A percentile compares a stretch with the other conserved stretches of the same genome.
Evolutionary conservation across 768 basidiomycete genomes (phyloP).

Genomic region (Dacryopinax primogenitus): DNA sequence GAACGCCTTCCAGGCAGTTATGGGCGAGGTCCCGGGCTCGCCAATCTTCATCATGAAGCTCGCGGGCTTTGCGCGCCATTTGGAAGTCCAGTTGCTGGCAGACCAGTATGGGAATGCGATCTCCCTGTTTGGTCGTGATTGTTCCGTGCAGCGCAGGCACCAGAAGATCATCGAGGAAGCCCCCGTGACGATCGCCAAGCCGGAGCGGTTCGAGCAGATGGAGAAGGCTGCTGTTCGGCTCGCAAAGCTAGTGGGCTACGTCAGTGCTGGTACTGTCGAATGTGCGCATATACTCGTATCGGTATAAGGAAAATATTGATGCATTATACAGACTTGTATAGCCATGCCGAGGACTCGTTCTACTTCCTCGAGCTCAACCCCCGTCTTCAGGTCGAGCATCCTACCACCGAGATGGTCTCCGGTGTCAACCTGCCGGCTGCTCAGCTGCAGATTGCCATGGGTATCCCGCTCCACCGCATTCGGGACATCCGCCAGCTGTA

Average conservation of each 20-base stretch:
- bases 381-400: conserved; percentile 98
- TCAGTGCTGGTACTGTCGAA: conserved; percentile 97
- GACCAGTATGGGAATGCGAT: conserved; percentile 99
- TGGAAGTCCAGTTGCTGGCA: conserved; percentile 95
- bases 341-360: conserved; percentile 82
- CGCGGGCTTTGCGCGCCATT: conserved; percentile 89
- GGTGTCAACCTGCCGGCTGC: conserved; percentile 97
- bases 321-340: conserved; percentile 68
- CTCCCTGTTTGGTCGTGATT: conserved; percentile 96
- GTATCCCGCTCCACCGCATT: conserved; percentile 88
- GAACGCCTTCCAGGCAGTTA: conserved; percentile 86
- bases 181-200: conserved; percentile 91
- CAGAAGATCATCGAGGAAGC: conserved; percentile 99
- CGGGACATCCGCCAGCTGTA: conserved; percentile 92
- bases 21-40: conserved; percentile 94
- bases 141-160: conserved; percentile 96
- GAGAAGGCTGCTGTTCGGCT: conserved; percentile 97
- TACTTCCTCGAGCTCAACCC: conserved; percentile 98
- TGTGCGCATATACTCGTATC: conserved; percentile 39
- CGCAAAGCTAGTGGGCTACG: conserved; percentile 98
- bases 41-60: conserved; percentile 99
- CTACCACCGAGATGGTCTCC: conserved; percentile 99
- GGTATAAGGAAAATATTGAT: conserved; percentile 4
- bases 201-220: conserved; percentile 90
- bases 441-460: conserved; percentile 96